Conservation (phyloP, 2,329 filamentous ascomycete genomes). For the Colletotrichum trifolii region DNA sequence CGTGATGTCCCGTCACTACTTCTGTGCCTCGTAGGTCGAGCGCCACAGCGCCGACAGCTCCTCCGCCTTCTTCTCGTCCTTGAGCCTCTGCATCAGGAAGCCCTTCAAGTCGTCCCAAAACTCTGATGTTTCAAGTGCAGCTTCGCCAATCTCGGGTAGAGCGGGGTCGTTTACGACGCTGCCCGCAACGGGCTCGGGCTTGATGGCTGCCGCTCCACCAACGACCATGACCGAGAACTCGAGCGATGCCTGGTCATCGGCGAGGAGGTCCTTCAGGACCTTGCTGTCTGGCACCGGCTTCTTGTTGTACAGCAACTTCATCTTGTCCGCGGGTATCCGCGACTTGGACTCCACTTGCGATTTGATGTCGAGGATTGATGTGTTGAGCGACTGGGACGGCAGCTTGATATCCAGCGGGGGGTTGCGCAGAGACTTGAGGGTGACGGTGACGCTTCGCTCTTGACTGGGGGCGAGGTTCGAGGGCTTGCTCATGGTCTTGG, state of each 20-base stretch:
- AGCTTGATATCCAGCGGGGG: constrained; percentile 76
- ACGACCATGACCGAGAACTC: constrained; percentile 93
- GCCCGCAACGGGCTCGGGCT: constrained; percentile 50
- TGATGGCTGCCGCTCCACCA: constrained; percentile 68
- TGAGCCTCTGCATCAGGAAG: constrained; percentile 82
- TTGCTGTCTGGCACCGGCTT: constrained; percentile 85
- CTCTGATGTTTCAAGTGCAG: constrained; percentile 73
- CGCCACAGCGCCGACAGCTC: constrained; percentile 76
- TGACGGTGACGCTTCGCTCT: constrained; percentile 66
- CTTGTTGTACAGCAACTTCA: constrained; percentile 88
- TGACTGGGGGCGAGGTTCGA: constrained; percentile 61
- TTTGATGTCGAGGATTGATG: constrained; percentile 84
- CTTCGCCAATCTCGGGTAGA: constrained; percentile 45
- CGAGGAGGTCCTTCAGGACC: constrained; percentile 78
- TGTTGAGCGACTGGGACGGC: constrained; percentile 70
- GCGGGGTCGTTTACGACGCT: constrained; percentile 45
- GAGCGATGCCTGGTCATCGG: constrained; percentile 64
- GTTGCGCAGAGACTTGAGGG: constrained; percentile 82
- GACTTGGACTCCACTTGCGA: constrained; percentile 72
- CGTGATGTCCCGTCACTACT: constrained; percentile 38
- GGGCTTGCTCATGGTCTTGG: constrained; percentile 64
- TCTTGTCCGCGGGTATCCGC: constrained; percentile 76
- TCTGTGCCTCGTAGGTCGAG: constrained; percentile 71
- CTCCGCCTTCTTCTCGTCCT: constrained; percentile 74
- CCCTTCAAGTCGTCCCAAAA: constrained; percentile 91